Percentiles rank a stretch among this genome's conserved stretches.
phyloP scores from a whole-genome alignment of 495 filamentous ascomycete species.

The Talaromyces stipitatus region DNA sequence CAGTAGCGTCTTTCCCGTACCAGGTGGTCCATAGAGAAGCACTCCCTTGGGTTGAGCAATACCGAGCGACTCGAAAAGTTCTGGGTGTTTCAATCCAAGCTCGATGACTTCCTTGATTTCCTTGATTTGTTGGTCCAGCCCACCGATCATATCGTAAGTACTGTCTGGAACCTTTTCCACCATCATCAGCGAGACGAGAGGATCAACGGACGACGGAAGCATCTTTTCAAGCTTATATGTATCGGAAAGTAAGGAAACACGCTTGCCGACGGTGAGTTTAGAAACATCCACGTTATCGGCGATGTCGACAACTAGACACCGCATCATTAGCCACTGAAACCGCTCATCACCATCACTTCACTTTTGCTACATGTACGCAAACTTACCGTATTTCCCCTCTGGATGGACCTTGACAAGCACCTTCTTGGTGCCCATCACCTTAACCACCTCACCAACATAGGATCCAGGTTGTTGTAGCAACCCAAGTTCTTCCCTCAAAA shows the following conservation, averaged over 20 bases:
- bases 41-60: conserved; percentile 98
- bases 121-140: conserved; percentile 98
- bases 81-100: conserved; percentile 94
- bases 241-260: conserved; percentile 91
- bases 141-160: conserved; percentile 99
- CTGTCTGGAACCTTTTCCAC: conserved; percentile 99
- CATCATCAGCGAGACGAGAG: conserved; percentile 99
- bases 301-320: conserved; percentile 79
- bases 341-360: conserved; percentile 8
- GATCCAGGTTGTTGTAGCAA: conserved; percentile 95
- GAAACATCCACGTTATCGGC: conserved; percentile 87
- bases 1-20: conserved; percentile 94
- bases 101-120: conserved; percentile 99
- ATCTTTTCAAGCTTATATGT: conserved; percentile 98
- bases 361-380: not conserved
- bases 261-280: conserved; percentile 96
- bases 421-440: conserved; percentile 99
- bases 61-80: conserved; percentile 96
- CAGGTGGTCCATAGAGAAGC: conserved; percentile 91
- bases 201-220: conserved; percentile 94
- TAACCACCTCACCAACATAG: conserved; percentile 97
- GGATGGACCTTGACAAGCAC: conserved; percentile 98
- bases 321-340: conserved; percentile 3
- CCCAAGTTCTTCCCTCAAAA: conserved; percentile 92
- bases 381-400: conserved; percentile 97